These are phyloP conservation scores for Penicillium glabrum DNA, from an alignment of 2,329 filamentous ascomycete species.

Conservation along the genomic window DNA sequence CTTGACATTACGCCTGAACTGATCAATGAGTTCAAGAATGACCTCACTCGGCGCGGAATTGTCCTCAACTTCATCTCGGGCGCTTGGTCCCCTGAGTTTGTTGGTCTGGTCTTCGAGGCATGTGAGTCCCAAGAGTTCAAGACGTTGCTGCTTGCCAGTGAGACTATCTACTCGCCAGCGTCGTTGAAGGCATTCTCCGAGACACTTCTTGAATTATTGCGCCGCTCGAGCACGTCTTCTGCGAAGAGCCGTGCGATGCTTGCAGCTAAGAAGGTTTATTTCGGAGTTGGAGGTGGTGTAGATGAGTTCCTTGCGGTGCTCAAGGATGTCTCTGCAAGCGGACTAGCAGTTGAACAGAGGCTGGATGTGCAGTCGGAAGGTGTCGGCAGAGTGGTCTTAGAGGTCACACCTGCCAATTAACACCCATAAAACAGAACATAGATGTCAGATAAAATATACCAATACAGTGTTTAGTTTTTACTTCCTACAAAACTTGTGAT, in stretches of 20 bases:
- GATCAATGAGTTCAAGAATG: constrained; percentile 44
- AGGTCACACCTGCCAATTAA: constrained; percentile 26
- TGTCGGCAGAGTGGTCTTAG: constrained; percentile 45
- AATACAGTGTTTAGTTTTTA: neutral
- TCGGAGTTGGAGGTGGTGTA: constrained; percentile 65
- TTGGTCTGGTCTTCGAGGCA: constrained; percentile 45
- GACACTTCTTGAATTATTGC: constrained; percentile 53
- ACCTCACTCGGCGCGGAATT: constrained; percentile 46
- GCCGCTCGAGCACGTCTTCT: constrained; percentile 27
- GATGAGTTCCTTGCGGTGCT: constrained; percentile 54
- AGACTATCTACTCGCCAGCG: constrained; percentile 64
- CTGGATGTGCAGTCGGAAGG: constrained; percentile 43
- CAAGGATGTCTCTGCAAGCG: constrained; percentile 23
- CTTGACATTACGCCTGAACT: constrained; percentile 54
- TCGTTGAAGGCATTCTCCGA: constrained; percentile 57
- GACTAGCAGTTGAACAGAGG: constrained; percentile 31
- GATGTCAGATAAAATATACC: neutral
- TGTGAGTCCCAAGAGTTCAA: constrained; percentile 34
- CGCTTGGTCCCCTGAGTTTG: constrained; percentile 54
- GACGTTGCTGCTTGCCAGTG: constrained; percentile 58
- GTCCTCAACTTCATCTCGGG: constrained; percentile 58
- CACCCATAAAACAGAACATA: neutral
- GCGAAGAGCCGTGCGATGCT: constrained; percentile 51
- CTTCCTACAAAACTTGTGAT: neutral
- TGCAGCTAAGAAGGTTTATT: constrained; percentile 66